Base-by-base conservation (phyloP, 345 rosid species). In the Gossypium rotundifolium region DNA sequence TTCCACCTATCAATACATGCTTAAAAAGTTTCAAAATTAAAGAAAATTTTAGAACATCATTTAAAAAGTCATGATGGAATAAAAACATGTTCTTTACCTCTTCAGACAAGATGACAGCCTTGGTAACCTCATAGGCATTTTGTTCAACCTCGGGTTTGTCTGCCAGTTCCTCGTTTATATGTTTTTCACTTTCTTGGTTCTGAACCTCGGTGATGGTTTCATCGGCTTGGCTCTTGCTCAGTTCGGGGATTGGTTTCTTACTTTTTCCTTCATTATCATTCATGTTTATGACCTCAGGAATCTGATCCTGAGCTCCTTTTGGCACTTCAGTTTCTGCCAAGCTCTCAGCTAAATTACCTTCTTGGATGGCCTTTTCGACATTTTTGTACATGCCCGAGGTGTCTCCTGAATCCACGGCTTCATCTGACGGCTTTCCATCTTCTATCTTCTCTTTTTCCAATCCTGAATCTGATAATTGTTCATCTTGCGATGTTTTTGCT, bases 21-120 rank as follows among this genome's bases (percentile, higher is more conserved):
- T 38, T 64, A n/a, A 65, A 40, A 42, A n/a, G 69, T 65, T 65
- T 40, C 22, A 42, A 38, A 17, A 14, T 9, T 38, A 22, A 63
- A 63, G 23, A n/a, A 63, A 65, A 65, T 40, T 3, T 64, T 18
- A 64, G 13, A 63, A 40, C 25, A 40, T 40, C 68, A n/a, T 23
- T 22, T 20, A 20, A 55, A 18, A 9, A 10, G 1, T 33, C 11
- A 17, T 58, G 38, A 2, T 0, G 11, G 20, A 3, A 55, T 40
- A 70, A 55, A 58, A 11, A 53, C 13, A 3, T 38, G 51, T 16
- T 80, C 20, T 74, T 74, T 75, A 86, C 91, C 90, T 84, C 82
- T 72, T 85, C 72, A 42, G 84, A 68, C 57, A 72, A 67, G 68
- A 79, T 83, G 70, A 48, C 70, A 2, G 49, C 75, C 76, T 81